phyloP scores from a whole-genome alignment of 352 stramenopile genomes.

The Globisporangium irregulare region DNA sequence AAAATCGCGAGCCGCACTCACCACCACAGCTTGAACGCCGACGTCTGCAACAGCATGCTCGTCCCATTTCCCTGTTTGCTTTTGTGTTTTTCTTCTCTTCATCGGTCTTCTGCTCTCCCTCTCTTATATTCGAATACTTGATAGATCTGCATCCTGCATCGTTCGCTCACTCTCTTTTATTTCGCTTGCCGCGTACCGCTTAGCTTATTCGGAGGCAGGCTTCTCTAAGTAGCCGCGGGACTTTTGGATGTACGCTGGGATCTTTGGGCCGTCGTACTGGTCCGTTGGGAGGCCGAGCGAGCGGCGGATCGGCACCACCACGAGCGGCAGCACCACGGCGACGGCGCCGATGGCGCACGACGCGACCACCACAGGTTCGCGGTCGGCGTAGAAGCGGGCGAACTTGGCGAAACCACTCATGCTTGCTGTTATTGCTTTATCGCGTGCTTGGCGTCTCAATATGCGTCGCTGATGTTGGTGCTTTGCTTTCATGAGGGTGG shows the following conservation, averaged over 20 bases:
- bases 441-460: not conserved
- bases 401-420: slow-evolving; percentile 58
- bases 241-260: slow-evolving; percentile 72
- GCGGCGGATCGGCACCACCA: slow-evolving; percentile 81
- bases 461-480: not conserved
- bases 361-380: slow-evolving; percentile 83
- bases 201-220: slow-evolving; percentile 28
- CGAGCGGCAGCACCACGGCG: slow-evolving; percentile 61
- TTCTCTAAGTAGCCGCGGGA: slow-evolving; percentile 64
- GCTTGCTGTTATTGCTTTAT: not conserved
- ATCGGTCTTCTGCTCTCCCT: not conserved
- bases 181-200: not conserved
- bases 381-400: slow-evolving; percentile 80
- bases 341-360: slow-evolving; percentile 76
- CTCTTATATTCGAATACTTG: not conserved
- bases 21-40: not conserved
- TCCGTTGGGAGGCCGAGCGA: slow-evolving; percentile 84
- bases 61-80: not conserved
- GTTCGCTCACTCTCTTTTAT: not conserved
- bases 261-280: slow-evolving; percentile 86
- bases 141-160: not conserved
- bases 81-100: not conserved
- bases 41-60: not conserved
- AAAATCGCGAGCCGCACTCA: not conserved
- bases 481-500: not conserved